Evolutionary conservation across 1,139 yeast species (phyloP).

Genomic region (Pneumocystis murina): DNA sequence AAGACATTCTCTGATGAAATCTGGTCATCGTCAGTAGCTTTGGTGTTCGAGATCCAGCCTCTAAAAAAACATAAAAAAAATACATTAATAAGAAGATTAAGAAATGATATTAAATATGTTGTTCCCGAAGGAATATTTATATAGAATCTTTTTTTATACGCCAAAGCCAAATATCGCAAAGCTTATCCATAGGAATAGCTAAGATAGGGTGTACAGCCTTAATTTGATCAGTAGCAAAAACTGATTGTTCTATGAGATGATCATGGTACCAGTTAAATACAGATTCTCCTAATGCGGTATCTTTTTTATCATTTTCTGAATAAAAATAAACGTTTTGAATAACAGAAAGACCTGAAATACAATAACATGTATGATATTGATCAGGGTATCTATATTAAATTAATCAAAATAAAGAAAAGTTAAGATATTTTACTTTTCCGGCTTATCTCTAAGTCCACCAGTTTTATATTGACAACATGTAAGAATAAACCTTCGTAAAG

Average conservation of each 20-base stretch:
- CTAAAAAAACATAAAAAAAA: background rate
- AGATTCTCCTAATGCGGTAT: slow-evolving; percentile 20
- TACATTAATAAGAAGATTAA: background rate
- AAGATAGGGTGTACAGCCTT: slow-evolving; percentile 45
- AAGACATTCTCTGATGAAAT: background rate
- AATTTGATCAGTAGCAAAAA: slow-evolving; percentile 19
- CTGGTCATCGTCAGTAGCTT: too few species aligned
- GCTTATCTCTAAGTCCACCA: slow-evolving; percentile 84
- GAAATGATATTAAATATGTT: background rate
- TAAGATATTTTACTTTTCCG: slow-evolving; percentile 38
- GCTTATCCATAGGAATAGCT: slow-evolving; percentile 38
- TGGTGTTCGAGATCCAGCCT: background rate
- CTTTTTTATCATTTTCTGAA: slow-evolving; percentile 1
- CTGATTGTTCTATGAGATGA: slow-evolving; percentile 11
- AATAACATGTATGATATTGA: slow-evolving; percentile 82
- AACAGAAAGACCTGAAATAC: slow-evolving; percentile 58
- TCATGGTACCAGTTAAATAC: slow-evolving; percentile 17
- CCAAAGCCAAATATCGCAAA: slow-evolving; percentile 20
- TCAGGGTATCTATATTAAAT: slow-evolving; percentile 34
- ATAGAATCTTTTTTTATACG: slow-evolving; percentile 1
- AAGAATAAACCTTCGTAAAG: slow-evolving; percentile 50
- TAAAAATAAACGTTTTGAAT: slow-evolving; percentile 39
- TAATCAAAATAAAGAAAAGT: background rate
- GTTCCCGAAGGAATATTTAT: background rate
- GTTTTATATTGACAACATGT: slow-evolving; percentile 54